Evolutionary conservation across 306 rosid species (phyloP).

Genomic region (Bauhinia variegata): DNA sequence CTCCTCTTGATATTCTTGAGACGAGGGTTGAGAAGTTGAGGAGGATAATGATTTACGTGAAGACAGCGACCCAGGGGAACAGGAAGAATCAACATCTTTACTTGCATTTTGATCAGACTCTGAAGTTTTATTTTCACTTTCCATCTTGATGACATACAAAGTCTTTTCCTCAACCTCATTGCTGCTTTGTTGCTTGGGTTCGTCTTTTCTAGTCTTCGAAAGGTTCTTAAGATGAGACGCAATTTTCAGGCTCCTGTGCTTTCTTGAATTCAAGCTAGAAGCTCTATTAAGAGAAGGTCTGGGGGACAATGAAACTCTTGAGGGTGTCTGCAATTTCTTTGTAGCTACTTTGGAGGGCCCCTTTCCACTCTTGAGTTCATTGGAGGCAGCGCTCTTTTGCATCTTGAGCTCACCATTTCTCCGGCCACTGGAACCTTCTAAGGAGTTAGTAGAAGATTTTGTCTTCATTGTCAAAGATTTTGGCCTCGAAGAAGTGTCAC

Average conservation of each 20-base stretch:
- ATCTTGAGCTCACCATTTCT: constrained; percentile 44
- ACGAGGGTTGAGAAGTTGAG: constrained; percentile 41
- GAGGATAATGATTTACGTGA: constrained; percentile 43
- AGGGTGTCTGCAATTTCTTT: constrained; percentile 47
- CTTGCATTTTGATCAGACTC: constrained; percentile 50
- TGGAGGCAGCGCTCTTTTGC: constrained; percentile 39
- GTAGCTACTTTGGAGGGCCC: constrained; percentile 37
- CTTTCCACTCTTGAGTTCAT: too few relatives aligned
- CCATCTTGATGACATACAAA: constrained; percentile 68
- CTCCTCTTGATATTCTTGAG: constrained; percentile 52
- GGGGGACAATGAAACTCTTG: constrained; percentile 42
- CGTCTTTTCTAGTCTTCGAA: constrained; percentile 37
- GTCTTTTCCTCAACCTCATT: constrained; percentile 68
- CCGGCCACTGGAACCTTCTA: constrained; percentile 38
- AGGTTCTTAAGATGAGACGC: constrained; percentile 41
- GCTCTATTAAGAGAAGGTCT: constrained; percentile 48
- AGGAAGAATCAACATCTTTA: constrained; percentile 36
- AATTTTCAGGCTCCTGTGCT: constrained; percentile 45
- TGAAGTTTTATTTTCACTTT: constrained; percentile 50
- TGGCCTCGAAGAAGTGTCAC: constrained; percentile 38
- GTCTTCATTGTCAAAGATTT: constrained; percentile 39
- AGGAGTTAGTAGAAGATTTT: constrained; percentile 40
- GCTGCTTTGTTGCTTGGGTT: constrained; percentile 39
- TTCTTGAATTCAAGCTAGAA: constrained; percentile 50
- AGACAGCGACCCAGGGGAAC: constrained; percentile 31